Evolutionary conservation across 2,329 filamentous ascomycete genomes (phyloP).

Genomic region (Diaporthe batatas): DNA sequence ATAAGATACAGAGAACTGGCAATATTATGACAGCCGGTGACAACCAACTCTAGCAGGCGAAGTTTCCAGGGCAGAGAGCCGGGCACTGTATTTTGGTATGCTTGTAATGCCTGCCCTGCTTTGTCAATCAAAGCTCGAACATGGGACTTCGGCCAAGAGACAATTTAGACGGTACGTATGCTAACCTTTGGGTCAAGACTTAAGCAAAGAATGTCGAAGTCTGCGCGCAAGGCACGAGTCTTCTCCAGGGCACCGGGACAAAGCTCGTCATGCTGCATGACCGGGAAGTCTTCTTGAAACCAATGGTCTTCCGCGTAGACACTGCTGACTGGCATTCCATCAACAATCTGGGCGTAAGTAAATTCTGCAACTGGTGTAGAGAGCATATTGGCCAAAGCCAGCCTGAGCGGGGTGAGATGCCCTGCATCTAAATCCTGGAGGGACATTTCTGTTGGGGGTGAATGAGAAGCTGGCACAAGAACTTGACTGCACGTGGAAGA

Average conservation of each 20-base stretch:
- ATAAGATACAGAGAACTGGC: neutral
- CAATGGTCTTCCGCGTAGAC: neutral
- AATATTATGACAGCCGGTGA: neutral
- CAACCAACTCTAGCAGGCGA: neutral
- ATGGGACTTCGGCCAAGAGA: too few relatives aligned
- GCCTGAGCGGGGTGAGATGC: neutral
- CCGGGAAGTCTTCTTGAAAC: neutral
- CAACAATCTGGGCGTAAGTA: conserved; percentile 2
- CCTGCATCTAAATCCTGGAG: neutral
- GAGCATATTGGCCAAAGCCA: neutral
- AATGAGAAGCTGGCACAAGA: neutral
- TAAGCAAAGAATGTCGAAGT: neutral
- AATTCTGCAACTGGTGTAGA: neutral
- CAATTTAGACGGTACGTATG: too few relatives aligned
- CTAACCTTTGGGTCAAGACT: neutral
- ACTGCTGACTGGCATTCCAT: neutral
- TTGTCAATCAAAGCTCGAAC: too few relatives aligned
- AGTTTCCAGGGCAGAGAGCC: conserved; percentile 2
- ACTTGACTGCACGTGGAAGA: neutral
- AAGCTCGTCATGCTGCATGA: conserved; percentile 2
- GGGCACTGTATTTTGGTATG: neutral
- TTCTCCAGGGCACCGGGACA: neutral
- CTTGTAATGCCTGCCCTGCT: neutral
- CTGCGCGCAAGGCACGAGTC: neutral
- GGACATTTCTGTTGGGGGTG: neutral